Evolutionary conservation across 352 stramenopile genomes (phyloP), one percentile per base, ranked within the genome.

Genomic region (Pythium coloratum): DNA sequence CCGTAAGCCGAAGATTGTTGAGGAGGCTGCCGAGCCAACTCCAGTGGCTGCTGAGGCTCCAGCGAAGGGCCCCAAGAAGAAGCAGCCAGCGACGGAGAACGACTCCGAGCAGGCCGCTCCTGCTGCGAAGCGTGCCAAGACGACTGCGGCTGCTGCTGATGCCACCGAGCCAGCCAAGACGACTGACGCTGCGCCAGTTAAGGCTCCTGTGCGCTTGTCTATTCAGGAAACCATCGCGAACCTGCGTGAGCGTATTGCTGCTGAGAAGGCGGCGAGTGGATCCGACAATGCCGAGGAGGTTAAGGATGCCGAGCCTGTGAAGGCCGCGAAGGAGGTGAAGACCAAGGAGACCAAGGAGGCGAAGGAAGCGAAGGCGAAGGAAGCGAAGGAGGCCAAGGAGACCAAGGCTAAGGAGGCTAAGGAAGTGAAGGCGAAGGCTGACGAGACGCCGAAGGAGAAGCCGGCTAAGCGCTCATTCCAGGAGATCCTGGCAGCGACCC

Each of bases 91-190:
- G 24, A 65, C 68, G 7, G 67, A 78, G 6, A 64, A 16, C 32
- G 71, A 76, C 20, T 55, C 56, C n/a, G 69, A 50, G 2, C 68
- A 59, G 56, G 73, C 58, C 54, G 70, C 73, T 26, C 70, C 77
- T 33, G 67, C 64, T 0, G 49, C 68, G 16, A 86, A 86, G 69
- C 77, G 77, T 33, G 66, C 72, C 14, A 86, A 83, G 62, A 80
- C 66, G 62, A 78, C 66, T 18, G 26, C 49, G 36, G 49, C 9
- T 56, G 24, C 47, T 5, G 47, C 33, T 55, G 49, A 24, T n/a
- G 44, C 44, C 44, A 20, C 57, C 6, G 9, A 51, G 44, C 3
- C 49, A n/a, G 26, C 24, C 0, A 56, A 56, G 49, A 32, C 49
- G 7, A 10, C 49, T 33, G 55, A 42, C 6, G 32, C 59, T 18